Evolutionary conservation across 768 basidiomycete genomes (phyloP), one percentile per base, ranked within the genome.

Genomic region (Suillus brevipes): DNA sequence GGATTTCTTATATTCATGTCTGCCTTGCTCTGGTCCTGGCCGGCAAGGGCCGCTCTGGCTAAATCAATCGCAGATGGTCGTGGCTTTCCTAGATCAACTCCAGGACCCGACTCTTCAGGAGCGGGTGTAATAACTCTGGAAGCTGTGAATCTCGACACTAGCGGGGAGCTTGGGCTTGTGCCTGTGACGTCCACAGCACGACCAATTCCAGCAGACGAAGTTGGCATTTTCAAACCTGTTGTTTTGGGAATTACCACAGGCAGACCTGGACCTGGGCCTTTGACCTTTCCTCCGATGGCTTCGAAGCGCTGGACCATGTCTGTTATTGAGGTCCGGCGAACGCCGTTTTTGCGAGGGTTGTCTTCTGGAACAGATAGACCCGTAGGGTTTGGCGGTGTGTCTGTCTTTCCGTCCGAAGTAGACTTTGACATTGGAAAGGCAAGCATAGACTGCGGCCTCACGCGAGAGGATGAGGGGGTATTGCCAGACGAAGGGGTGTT

Each of bases 281-380:
- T 81, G 28, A 70, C 67, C 62, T 71, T 75, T 25, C 77, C 78
- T 40, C 82, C 83, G 62, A 94, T 87, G 8, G 87, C 85, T 74
- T 95, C 93, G 73, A 88, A 95, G 53, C 81, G 85, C 68, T 91
- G 90, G 31, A 94, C 93, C 86, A 94, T 93, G 71, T 94, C 87
- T 47, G 92, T 87, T 69, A 94, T 94, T 0, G 93, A 94, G 5
- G 88, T 89, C 61, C 92, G 83, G 23, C 92, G 84, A 9, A 73
- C 0, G 13, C 68, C 70, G 7, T 74, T 68, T 2, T 76, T 74
- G 38, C 82, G 82, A 42, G 81, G 76, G 50, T 75, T 81, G 4
- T 84, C 82, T 56, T 79, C 81, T 2, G 87, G 83, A 23, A 86
- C 83, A 50, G 79, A 71, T 12, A 89, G 74, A 16, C 75, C 75